Conservation (phyloP, 1,139 yeast genomes). For the Meyerozyma carpophila region DNA sequence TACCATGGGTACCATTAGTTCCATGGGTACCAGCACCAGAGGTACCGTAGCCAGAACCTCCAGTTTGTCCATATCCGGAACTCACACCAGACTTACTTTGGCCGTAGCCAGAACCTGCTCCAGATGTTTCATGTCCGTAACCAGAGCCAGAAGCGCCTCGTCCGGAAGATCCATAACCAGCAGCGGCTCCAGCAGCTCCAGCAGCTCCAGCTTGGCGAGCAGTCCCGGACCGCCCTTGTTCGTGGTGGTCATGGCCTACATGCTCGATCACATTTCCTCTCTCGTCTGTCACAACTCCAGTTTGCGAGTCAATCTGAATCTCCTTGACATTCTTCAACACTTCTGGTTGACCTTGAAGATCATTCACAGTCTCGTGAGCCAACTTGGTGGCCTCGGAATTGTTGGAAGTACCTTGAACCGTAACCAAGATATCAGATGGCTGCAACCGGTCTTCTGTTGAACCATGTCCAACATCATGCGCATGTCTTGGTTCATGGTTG, state of each 20-base stretch:
- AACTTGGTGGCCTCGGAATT: conserved; percentile 22
- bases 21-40: too few species aligned
- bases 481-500: not conserved
- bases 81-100: too few species aligned
- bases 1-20: too few species aligned
- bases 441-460: not conserved
- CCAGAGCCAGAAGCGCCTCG: not conserved
- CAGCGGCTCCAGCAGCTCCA: not conserved
- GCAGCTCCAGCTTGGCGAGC: not conserved
- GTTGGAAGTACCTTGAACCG: conserved; percentile 27
- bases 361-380: conserved; percentile 26
- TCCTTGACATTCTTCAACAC: conserved; percentile 20
- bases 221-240: not conserved
- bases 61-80: too few species aligned
- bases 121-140: not conserved
- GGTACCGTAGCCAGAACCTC: not conserved
- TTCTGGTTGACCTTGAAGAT: conserved; percentile 23
- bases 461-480: conserved; percentile 3
- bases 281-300: conserved; percentile 30
- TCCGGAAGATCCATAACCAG: not conserved
- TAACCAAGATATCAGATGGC: conserved; percentile 16
- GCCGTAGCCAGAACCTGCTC: too few species aligned
- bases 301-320: conserved; percentile 24
- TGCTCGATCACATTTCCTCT: conserved; percentile 11
- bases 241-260: not conserved